These are phyloP conservation scores for Plasmodium malariae DNA, from an alignment of 169 alveolate species.

Conservation along the genomic window DNA sequence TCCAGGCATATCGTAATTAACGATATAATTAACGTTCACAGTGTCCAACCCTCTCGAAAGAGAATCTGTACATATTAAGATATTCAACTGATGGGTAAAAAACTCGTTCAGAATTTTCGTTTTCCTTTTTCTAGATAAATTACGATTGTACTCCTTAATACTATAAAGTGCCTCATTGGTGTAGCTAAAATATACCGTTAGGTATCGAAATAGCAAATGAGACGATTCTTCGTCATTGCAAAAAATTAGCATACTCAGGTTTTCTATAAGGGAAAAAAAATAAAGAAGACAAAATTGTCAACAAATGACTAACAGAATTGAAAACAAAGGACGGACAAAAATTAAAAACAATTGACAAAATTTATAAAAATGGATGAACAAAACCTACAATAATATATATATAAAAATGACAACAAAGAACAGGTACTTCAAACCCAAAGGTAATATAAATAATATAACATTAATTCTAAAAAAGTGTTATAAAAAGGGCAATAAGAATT, in stretches of 20 bases:
- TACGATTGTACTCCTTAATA: slow-evolving; percentile 37
- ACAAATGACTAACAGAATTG: background rate
- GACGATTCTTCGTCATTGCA: slow-evolving; percentile 31
- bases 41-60: slow-evolving; percentile 95
- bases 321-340: no score
- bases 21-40: slow-evolving; percentile 89
- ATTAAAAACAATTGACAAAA: no score
- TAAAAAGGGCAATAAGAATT: no score
- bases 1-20: slow-evolving; percentile 94
- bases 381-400: background rate
- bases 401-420: background rate
- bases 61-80: slow-evolving; percentile 93
- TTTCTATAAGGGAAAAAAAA: slow-evolving; percentile 16
- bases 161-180: slow-evolving; percentile 3
- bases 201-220: slow-evolving; percentile 31
- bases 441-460: no score
- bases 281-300: background rate
- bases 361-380: background rate
- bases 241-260: slow-evolving; percentile 46
- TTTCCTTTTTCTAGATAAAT: slow-evolving; percentile 7
- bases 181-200: slow-evolving; percentile 60
- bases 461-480: no score
- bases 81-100: slow-evolving; percentile 48
- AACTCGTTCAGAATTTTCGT: slow-evolving; percentile 28
- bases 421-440: no score